Percentiles rank a stretch among this genome's conserved stretches.
These are phyloP conservation scores for Calamus simplicifolius DNA, from an alignment of 176 grass and related monocot species.

Conservation along the genomic window DNA sequence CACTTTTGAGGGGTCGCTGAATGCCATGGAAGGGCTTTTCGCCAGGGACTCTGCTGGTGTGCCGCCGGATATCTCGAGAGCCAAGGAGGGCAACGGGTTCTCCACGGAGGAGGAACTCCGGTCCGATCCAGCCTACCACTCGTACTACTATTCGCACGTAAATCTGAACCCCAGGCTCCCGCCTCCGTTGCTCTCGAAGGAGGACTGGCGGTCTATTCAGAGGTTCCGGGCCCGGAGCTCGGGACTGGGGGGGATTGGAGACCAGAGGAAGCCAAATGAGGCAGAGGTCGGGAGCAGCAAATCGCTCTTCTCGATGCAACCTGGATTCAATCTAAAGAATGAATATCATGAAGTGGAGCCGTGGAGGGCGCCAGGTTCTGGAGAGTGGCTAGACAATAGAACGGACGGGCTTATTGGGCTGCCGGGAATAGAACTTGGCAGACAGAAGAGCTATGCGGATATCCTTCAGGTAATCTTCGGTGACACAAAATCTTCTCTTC, in stretches of 20 bases:
- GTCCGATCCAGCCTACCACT: constrained; percentile 50
- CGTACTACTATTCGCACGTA: constrained; percentile 62
- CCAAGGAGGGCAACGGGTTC: constrained; percentile 16
- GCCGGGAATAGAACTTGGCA: constrained; percentile 37
- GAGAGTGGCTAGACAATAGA: neutral
- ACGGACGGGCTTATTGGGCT: constrained; percentile 28
- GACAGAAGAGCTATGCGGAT: constrained; percentile 34
- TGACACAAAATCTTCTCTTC: no score
- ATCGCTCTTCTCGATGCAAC: neutral
- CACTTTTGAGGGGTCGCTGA: constrained; percentile 34
- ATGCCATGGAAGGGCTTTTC: constrained; percentile 8
- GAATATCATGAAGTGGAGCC: neutral
- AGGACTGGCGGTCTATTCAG: constrained; percentile 53
- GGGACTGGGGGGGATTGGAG: constrained; percentile 40
- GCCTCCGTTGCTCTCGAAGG: constrained; percentile 55
- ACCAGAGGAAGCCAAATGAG: constrained; percentile 27
- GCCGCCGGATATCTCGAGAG: no score
- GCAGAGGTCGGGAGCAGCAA: neutral
- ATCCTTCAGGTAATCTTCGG: constrained; percentile 59
- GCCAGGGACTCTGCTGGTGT: no score
- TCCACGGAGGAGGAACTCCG: constrained; percentile 49
- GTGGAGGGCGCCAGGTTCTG: neutral
- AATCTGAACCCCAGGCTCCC: constrained; percentile 72
- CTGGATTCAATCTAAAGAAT: neutral
- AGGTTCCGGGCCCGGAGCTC: constrained; percentile 20